Evolutionary conservation across 2,329 filamentous ascomycete genomes (phyloP), one percentile per base, ranked within the genome.

Genomic region (Corinectria fuckeliana): DNA sequence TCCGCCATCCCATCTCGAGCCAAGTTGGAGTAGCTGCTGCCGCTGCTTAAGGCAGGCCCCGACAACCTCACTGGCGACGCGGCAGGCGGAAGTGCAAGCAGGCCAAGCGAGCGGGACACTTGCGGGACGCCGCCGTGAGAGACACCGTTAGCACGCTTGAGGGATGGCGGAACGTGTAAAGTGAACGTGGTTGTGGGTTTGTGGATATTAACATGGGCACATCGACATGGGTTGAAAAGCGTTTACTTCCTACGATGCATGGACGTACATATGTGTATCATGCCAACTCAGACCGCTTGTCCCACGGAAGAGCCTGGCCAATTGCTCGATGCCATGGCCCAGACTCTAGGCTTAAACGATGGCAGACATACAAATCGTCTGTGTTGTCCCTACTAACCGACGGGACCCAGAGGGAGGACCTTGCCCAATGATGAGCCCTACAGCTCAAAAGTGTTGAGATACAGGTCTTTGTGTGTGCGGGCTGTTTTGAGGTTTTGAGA

Each of bases 201-300:
- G 60, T 52, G 61, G 50, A 39, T 51, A 54, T 50, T 44, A 51
- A 48, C 55, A 57, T 62, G 59, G 58, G 51, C 38, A 34, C 28
- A 56, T 53, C 38, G 52, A 57, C 67, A 56, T 57, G 66, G 57
- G 58, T 63, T 30, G 54, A 50, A 56, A 60, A 60, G 51, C 54
- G 56, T 56, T 58, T 67, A 59, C 32, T 16, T 36, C 32, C n/a
- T n/a, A n/a, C n/a, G n/a, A n/a, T n/a, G n/a, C 61, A 60, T 55
- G 55, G 53, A 25, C 63, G 60, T 62, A 61, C 67, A 69, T 69
- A 65, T 64, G 56, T 64, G 50, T 61, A 62, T 66, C 57, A 64
- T 67, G 67, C 65, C 67, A 69, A 55, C 67, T 69, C 67, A 69
- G 67, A 69, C 67, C 67, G 67, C 67, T 58, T 67, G 47, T 69